Conservation (phyloP, 257 asterid species). For the Thymus mandschuricus region DNA sequence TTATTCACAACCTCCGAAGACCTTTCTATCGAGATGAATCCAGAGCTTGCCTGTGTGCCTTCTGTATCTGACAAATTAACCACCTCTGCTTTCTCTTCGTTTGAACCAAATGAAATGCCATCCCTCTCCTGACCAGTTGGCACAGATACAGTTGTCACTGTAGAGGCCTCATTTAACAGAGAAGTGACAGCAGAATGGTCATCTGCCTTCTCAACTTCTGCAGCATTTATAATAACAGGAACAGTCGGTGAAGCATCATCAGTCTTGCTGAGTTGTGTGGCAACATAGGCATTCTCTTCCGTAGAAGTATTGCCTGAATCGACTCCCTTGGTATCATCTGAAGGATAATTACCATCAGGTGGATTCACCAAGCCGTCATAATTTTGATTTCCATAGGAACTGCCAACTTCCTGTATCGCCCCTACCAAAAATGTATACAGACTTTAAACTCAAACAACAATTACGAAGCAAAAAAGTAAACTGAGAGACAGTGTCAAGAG, state of each 20-base stretch:
- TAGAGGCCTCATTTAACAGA: slow-evolving; percentile 41
- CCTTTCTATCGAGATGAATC: slow-evolving; percentile 39
- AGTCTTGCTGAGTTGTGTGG: slow-evolving; percentile 36
- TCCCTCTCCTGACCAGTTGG: slow-evolving; percentile 42
- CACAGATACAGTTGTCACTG: slow-evolving; percentile 33
- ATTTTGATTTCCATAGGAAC: slow-evolving; percentile 53
- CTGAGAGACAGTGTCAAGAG: slow-evolving; percentile 52
- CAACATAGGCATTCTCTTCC: slow-evolving; percentile 40
- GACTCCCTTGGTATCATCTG: slow-evolving; percentile 36
- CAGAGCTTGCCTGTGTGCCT: slow-evolving; percentile 39
- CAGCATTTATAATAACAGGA: slow-evolving; percentile 33
- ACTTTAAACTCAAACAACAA: slow-evolving; percentile 31
- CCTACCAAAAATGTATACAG: slow-evolving; percentile 64
- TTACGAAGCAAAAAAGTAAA: slow-evolving; percentile 15
- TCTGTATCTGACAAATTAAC: slow-evolving; percentile 37
- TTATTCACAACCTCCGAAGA: slow-evolving; percentile 34
- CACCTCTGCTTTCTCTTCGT: slow-evolving; percentile 41
- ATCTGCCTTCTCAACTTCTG: slow-evolving; percentile 40
- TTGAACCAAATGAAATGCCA: slow-evolving; percentile 34
- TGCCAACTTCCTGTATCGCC: slow-evolving; percentile 75
- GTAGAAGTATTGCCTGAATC: slow-evolving; percentile 35
- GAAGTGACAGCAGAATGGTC: slow-evolving; percentile 32
- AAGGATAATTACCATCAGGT: slow-evolving; percentile 44
- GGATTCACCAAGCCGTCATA: slow-evolving; percentile 42
- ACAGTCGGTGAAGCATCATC: slow-evolving; percentile 40